Base-by-base conservation (phyloP, 2,329 filamentous ascomycete species). In the Myriosclerotinia scirpicola region DNA sequence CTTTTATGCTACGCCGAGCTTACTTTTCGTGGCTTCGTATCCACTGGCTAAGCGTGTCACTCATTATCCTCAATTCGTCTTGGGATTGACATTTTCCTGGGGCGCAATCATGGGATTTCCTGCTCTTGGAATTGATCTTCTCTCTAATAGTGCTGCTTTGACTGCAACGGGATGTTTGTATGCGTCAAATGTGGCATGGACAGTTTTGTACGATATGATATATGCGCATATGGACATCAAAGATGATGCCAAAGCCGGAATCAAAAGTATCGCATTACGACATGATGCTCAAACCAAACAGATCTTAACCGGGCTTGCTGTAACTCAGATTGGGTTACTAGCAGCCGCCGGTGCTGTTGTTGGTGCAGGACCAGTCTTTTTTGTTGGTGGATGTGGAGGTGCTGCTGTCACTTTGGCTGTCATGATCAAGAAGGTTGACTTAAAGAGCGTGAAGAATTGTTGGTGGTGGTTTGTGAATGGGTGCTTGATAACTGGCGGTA, bases 181-280 rank as follows among this genome's bases (percentile, higher is more conserved):
- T 76, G 80, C 84, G 14, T 92, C 90, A 54, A 95, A 93, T 72
- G 82, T 95, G 34, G 87, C 91, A 3, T 96, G 93, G 93, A 96
- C 92, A 0, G 84, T 96, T 36, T 79, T 96, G 50, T 96, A 96
- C 77, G 92, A 96, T 77, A 96, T 95, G 87, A 92, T 96, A 42
- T 96, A 96, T 77, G 92, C 92, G 17, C 92, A 96, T 76, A 94
- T 95, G 88, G 92, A 96, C 74, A 90, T 94, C 77, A 89, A 89
- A 74, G 92, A 96, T 73, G 92, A 96, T 75, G 87, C 83, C 69
- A 93, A 92, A 77, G 92, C 89, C 0, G 93, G 92, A 11, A 95
- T 96, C 79, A 96, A 94, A 81, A 92, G 89, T 74, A 95, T 96
- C 72, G 92, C 90, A 1, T 81, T 96, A 50, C 89, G 90, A 76